phyloP scores from a whole-genome alignment of 2,329 filamentous ascomycete species.

The Sphaerostilbella broomeana region DNA sequence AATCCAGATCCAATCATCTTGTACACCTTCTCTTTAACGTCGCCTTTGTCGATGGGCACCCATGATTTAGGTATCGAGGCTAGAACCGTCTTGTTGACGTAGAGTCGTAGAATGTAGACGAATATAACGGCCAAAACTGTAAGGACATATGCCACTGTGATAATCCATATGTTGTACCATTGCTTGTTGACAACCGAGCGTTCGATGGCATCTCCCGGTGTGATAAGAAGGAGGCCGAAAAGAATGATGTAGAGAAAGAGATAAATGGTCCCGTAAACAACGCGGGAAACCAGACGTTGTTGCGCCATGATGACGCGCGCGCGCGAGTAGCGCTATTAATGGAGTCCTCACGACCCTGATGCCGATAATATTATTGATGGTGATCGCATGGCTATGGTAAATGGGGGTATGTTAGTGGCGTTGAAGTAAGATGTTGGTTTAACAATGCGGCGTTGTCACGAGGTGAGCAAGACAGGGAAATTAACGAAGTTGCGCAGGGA shows the following conservation, averaged over 20 bases:
- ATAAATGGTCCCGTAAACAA: slow-evolving; percentile 77
- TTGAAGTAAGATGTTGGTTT: slow-evolving; percentile 5
- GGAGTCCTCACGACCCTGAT: slow-evolving; percentile 12
- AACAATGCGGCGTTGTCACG: background rate
- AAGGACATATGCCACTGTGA: slow-evolving; percentile 68
- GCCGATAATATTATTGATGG: slow-evolving; percentile 11
- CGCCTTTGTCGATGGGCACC: slow-evolving; percentile 79
- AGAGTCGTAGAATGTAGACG: slow-evolving; percentile 78
- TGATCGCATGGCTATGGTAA: slow-evolving; percentile 24
- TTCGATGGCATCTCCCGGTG: slow-evolving; percentile 73
- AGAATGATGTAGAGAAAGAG: slow-evolving; percentile 68
- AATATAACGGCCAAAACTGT: slow-evolving; percentile 64
- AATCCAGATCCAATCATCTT: slow-evolving; percentile 68
- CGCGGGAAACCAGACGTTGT: slow-evolving; percentile 56
- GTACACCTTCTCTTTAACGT: slow-evolving; percentile 68
- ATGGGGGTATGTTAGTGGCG: slow-evolving; percentile 16
- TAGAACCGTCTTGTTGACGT: slow-evolving; percentile 74
- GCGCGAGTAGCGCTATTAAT: slow-evolving; percentile 7
- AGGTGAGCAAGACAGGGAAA: background rate
- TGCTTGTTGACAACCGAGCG: slow-evolving; percentile 63
- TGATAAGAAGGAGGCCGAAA: slow-evolving; percentile 66
- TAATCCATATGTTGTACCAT: slow-evolving; percentile 75
- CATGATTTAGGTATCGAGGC: slow-evolving; percentile 79
- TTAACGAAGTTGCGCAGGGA: background rate
- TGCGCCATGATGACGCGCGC: slow-evolving; percentile 14